Percentiles rank a stretch among this genome's conserved stretches.
Evolutionary conservation across 2,329 filamentous ascomycete genomes (phyloP).

Genomic region (Gaeumannomyces sp.): DNA sequence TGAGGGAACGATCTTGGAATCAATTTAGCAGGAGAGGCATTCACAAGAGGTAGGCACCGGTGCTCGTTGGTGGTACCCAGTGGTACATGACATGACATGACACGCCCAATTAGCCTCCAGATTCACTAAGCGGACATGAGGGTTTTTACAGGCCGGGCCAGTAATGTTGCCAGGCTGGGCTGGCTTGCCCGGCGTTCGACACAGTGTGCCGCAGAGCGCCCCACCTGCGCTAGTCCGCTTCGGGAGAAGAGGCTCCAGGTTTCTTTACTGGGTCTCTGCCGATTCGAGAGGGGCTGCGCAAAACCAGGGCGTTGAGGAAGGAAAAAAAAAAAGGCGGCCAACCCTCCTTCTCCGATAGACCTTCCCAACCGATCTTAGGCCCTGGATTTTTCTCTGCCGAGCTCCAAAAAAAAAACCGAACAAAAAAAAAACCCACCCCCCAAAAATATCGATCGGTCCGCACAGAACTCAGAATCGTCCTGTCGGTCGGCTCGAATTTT

Average conservation of each 20-base stretch:
- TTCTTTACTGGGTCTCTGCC: constrained; percentile 7
- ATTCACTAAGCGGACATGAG: too few relatives aligned
- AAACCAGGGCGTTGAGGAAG: constrained; percentile 7
- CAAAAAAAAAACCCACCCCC: constrained; percentile 21
- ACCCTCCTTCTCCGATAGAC: neutral
- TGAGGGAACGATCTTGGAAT: too few relatives aligned
- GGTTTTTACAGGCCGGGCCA: too few relatives aligned
- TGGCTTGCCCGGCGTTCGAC: neutral
- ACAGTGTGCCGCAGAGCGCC: neutral
- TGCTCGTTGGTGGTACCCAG: too few relatives aligned
- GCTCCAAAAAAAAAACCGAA: constrained; percentile 28
- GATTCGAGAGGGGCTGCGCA: neutral
- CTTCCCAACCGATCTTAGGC: neutral
- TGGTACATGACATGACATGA: too few relatives aligned
- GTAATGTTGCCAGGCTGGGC: neutral
- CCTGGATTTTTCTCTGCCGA: neutral
- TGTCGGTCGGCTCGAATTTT: neutral
- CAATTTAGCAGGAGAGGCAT: too few relatives aligned
- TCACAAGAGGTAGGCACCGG: too few relatives aligned
- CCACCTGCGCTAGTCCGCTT: neutral
- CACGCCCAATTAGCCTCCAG: too few relatives aligned
- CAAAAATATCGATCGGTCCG: constrained; percentile 10
- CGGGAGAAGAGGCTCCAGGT: neutral
- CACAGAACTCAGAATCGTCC: constrained; percentile 14
- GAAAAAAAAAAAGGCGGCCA: constrained; percentile 14